Evolutionary conservation across 2,329 filamentous ascomycete genomes (phyloP).

Genomic region (Monosporascus sp.): DNA sequence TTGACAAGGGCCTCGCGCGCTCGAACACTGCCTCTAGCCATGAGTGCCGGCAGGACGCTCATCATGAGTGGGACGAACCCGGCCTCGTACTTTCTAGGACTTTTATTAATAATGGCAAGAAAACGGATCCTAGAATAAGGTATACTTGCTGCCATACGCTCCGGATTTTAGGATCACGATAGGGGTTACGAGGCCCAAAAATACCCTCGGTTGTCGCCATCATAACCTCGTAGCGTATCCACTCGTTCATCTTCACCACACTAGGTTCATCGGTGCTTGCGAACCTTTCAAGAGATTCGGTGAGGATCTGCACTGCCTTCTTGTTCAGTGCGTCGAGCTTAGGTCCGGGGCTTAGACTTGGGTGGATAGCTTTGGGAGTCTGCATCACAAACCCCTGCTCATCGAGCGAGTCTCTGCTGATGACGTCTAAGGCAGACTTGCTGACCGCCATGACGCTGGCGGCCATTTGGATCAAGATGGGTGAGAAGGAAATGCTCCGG

Average conservation of each 20-base stretch:
- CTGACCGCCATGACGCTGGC: not conserved
- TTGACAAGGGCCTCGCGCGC: slow-evolving; percentile 2
- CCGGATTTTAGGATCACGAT: slow-evolving; percentile 10
- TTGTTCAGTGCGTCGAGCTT: slow-evolving; percentile 13
- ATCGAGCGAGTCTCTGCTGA: not conserved
- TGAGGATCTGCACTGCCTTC: slow-evolving; percentile 7
- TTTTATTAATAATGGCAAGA: too few relatives aligned
- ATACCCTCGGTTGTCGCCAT: slow-evolving; percentile 13
- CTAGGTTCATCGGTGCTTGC: not conserved
- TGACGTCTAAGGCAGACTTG: not conserved
- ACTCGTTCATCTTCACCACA: slow-evolving; percentile 11
- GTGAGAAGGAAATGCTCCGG: slow-evolving; percentile 6
- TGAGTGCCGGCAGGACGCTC: slow-evolving; percentile 5
- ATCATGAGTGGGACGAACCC: slow-evolving; percentile 10
- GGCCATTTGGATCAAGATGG: not conserved
- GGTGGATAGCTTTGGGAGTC: not conserved
- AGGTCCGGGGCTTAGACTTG: slow-evolving; percentile 2
- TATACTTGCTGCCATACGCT: slow-evolving; percentile 15
- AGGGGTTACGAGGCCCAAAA: slow-evolving; percentile 17
- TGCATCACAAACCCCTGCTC: not conserved
- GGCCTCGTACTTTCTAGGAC: too few relatives aligned
- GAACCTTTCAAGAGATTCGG: slow-evolving; percentile 5
- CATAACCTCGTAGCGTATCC: slow-evolving; percentile 12
- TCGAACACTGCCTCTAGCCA: slow-evolving; percentile 1
- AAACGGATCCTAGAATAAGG: too few relatives aligned